Base-by-base conservation (phyloP, 192 early-diverging fungal genomes). In the Geranomyces variabilis region DNA sequence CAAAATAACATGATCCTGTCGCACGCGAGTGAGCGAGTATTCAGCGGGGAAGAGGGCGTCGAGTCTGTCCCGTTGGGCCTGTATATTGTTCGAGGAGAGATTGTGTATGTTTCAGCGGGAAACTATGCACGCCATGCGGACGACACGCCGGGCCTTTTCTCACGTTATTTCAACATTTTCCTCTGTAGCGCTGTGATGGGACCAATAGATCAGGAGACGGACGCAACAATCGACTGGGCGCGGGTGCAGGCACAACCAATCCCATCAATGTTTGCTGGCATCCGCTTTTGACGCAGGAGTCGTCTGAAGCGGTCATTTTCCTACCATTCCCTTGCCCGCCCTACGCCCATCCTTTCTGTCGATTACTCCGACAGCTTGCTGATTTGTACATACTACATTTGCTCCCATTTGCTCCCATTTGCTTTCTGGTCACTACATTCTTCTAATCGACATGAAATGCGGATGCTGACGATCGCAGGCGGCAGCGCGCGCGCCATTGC, bases 31-130 rank as follows among this genome's bases (percentile, higher is more conserved):
- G 86, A 87, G 70, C 83, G 87, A 66, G 75, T 83, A 21, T 88
- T 87, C 67, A 76, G 82, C 15, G 61, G 51, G 22, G 79, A 78
- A 30, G 51, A 53, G 21, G 85, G 85, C 22, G 77, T 80, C 28
- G 84, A 87, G 56, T 69, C 76, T 10, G 71, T 79, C 0, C 75
- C 76, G 10, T 71, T 85, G 17, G 87, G 87, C 8, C 63, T 88
- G 8, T 87, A 86, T 64, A 55, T 88, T 43, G 71, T 88, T 46
- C 73, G 85, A 29, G 87, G 87, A 1, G 86, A 88, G 51, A 82
- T 65, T 33, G 69, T 88, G 87, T 87, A 81, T 66, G 81, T 75
- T 66, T 17, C 48, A 19, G 41, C 30, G 21, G 8, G 33, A 73
- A 41, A 28, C 28, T 10, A 17, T 6, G 30, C 19, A 28, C 49